Conservation (phyloP, 805 yeast species). For the Kregervanrija delftensis region DNA sequence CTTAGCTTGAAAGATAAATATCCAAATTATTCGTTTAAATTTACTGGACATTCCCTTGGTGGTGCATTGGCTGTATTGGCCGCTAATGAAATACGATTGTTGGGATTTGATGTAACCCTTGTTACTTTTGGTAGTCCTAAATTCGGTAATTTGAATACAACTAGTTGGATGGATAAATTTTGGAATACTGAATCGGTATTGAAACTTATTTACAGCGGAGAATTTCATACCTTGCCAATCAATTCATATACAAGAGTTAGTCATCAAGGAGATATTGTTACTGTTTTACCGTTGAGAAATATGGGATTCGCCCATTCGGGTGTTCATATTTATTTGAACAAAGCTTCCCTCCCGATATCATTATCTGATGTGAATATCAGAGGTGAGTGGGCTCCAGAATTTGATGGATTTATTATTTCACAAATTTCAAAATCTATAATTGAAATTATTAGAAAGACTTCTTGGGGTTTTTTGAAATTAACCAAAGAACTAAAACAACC, state of each 20-base stretch:
- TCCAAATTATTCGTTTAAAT: constrained; percentile 42
- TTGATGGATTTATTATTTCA: too few relatives aligned
- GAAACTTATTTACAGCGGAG: too few relatives aligned
- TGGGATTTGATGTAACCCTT: constrained; percentile 47
- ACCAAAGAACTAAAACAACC: too few relatives aligned
- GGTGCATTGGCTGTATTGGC: constrained; percentile 60
- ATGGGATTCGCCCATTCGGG: constrained; percentile 2
- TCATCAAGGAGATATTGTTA: constrained; percentile 1
- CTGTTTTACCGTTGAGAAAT: not conserved
- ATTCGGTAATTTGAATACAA: too few relatives aligned
- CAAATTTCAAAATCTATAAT: too few relatives aligned
- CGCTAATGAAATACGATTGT: constrained; percentile 51
- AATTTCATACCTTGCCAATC: too few relatives aligned
- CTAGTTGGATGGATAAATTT: too few relatives aligned
- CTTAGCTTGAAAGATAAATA: constrained; percentile 26
- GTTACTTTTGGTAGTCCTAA: too few relatives aligned
- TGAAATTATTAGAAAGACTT: too few relatives aligned
- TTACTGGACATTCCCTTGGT: constrained; percentile 62
- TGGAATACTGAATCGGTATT: too few relatives aligned
- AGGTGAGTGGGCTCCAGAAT: not conserved
- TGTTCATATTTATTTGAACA: not conserved
- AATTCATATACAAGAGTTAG: constrained; percentile 1
- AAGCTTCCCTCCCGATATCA: not conserved
- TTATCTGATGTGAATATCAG: not conserved
- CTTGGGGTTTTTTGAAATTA: too few relatives aligned